Conservation (phyloP, 202 grass and related monocot genomes). For the Bolboschoenoplectus hybrid region DNA sequence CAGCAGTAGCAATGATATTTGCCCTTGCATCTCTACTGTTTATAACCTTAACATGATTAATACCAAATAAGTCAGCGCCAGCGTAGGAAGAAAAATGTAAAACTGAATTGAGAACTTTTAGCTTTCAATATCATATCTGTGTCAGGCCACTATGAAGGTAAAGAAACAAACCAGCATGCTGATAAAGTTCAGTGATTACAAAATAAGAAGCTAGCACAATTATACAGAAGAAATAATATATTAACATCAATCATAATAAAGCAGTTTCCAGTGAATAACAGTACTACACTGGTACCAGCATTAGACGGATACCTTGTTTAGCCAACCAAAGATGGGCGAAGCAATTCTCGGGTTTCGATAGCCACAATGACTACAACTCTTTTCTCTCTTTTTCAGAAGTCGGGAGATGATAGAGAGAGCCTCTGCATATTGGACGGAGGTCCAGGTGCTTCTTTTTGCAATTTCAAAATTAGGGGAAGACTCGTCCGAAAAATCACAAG, state of each 20-base stretch:
- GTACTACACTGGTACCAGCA: background rate
- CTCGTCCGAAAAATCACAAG: slow-evolving; percentile 35
- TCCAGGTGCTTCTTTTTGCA: slow-evolving; percentile 54
- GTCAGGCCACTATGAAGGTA: background rate
- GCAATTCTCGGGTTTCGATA: slow-evolving; percentile 61
- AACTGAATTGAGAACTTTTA: slow-evolving; percentile 23
- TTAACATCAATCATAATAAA: slow-evolving; percentile 8
- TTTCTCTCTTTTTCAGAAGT: slow-evolving; percentile 59
- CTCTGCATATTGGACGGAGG: slow-evolving; percentile 74
- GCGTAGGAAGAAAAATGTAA: slow-evolving; percentile 29
- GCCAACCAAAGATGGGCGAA: slow-evolving; percentile 74
- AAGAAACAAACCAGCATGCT: slow-evolving; percentile 6
- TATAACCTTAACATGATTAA: slow-evolving; percentile 56
- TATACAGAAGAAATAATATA: background rate
- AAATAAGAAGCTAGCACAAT: background rate
- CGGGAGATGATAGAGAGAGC: slow-evolving; percentile 53
- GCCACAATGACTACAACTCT: slow-evolving; percentile 64
- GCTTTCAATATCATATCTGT: background rate
- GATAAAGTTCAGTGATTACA: background rate
- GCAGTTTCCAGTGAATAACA: background rate
- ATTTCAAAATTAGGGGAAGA: slow-evolving; percentile 35
- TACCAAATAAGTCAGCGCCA: slow-evolving; percentile 21
- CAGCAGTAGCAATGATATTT: slow-evolving; percentile 51
- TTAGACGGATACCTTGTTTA: slow-evolving; percentile 65
- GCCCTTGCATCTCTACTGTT: slow-evolving; percentile 50